phyloP scores from a whole-genome alignment of 2,329 filamentous ascomycete species.

The Trichoderma atroviride region DNA sequence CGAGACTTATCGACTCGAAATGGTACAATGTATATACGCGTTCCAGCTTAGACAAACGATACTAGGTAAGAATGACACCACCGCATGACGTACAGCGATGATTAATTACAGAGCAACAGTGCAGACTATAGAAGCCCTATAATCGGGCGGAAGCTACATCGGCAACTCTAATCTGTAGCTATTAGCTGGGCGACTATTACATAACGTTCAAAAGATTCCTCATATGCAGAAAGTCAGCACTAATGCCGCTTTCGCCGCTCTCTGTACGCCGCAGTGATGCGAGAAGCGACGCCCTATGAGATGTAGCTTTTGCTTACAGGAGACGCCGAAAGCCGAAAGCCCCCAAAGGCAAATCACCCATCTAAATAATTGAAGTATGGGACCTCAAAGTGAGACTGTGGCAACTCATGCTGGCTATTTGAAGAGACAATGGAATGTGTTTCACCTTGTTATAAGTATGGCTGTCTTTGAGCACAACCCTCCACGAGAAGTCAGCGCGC shows the following conservation, averaged over 20 bases:
- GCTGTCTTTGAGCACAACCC: not conserved
- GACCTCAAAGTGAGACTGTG: not conserved
- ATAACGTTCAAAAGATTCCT: constrained; percentile 11
- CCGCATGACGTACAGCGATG: not conserved
- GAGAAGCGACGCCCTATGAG: not conserved
- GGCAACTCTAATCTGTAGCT: not conserved
- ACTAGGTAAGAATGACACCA: not conserved
- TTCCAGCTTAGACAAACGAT: not conserved
- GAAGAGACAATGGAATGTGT: not conserved
- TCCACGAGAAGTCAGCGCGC: not conserved
- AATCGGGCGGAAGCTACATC: not conserved
- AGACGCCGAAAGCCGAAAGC: not conserved
- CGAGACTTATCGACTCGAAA: not conserved
- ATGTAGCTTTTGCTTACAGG: not conserved
- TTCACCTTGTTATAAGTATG: not conserved
- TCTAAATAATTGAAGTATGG: not conserved
- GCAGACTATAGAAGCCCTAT: not conserved
- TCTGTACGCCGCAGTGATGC: not conserved
- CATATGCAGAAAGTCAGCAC: not conserved
- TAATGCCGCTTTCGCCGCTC: constrained; percentile 17
- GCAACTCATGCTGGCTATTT: not conserved
- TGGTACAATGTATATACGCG: not conserved
- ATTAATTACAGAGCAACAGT: constrained; percentile 8
- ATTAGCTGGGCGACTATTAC: constrained; percentile 11
- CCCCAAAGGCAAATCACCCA: not conserved